Percentiles rank a stretch among this genome's conserved stretches.
These are phyloP conservation scores for Suhomyces tanzawaensis DNA, from an alignment of 805 yeast species.

Conservation along the genomic window DNA sequence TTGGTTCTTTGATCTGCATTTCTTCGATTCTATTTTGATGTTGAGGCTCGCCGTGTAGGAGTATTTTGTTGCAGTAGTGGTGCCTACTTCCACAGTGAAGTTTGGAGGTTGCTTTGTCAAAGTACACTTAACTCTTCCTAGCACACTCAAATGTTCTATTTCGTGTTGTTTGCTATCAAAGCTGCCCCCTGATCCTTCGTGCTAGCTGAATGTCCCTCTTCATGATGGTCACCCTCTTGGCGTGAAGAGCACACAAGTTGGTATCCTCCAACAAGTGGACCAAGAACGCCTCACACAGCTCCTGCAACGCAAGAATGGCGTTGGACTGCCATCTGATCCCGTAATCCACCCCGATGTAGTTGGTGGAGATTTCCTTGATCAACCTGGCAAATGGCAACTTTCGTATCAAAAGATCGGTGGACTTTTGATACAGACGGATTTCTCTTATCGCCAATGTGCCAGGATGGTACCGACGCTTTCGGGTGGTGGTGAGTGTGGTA, in stretches of 20 bases:
- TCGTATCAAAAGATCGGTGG: slow-evolving; percentile 64
- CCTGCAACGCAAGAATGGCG: slow-evolving; percentile 76
- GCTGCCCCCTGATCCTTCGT: slow-evolving; percentile 65
- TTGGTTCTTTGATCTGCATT: too few relatives aligned
- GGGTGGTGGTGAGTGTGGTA: slow-evolving; percentile 17
- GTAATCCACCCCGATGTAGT: slow-evolving; percentile 50
- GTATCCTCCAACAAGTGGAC: slow-evolving; percentile 76
- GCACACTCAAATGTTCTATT: too few relatives aligned
- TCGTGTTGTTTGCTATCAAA: too few relatives aligned
- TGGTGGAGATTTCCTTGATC: slow-evolving; percentile 70
- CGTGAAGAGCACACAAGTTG: slow-evolving; percentile 73
- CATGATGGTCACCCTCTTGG: slow-evolving; percentile 82
- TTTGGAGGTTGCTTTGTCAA: too few relatives aligned
- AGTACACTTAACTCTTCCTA: too few relatives aligned
- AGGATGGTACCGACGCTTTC: slow-evolving; percentile 51
- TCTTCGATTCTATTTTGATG: too few relatives aligned
- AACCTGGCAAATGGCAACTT: slow-evolving; percentile 77
- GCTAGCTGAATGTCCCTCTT: slow-evolving; percentile 80
- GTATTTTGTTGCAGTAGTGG: too few relatives aligned
- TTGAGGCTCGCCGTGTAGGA: too few relatives aligned
- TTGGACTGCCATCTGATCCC: slow-evolving; percentile 76
- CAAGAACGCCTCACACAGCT: slow-evolving; percentile 76
- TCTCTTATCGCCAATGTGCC: slow-evolving; percentile 68
- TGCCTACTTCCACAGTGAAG: too few relatives aligned
- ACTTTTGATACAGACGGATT: slow-evolving; percentile 63